phyloP scores from a whole-genome alignment of 78 protist species.

The Dictyostelium brefeldianum region DNA sequence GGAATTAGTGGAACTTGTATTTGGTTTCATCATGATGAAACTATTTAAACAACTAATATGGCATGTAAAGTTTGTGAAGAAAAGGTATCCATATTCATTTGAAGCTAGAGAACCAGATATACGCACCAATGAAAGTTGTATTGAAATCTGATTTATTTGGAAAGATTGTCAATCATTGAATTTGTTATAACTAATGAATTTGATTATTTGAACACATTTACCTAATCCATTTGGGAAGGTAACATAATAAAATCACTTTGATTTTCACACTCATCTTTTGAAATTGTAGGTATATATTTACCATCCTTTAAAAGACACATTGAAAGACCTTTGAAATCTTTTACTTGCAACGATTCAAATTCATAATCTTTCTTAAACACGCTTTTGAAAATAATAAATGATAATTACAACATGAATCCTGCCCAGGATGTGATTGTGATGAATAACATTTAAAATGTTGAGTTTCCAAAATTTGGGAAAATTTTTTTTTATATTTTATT shows the following conservation, averaged over 20 bases:
- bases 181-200: background rate
- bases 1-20: background rate
- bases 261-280: background rate
- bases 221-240: constrained; percentile 19
- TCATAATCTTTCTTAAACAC: background rate
- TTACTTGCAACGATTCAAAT: background rate
- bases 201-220: constrained; percentile 44
- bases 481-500: too few relatives aligned
- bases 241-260: background rate
- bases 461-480: too few relatives aligned
- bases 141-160: background rate
- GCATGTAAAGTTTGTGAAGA: background rate
- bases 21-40: background rate
- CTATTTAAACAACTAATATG: background rate
- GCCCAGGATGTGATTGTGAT: background rate
- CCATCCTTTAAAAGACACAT: constrained; percentile 18
- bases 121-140: background rate
- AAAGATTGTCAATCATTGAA: background rate
- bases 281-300: background rate
- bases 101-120: background rate
- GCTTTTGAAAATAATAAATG: constrained; percentile 31
- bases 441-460: too few relatives aligned
- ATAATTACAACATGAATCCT: constrained; percentile 49
- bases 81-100: too few relatives aligned
- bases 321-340: background rate